Conservation (phyloP, 1,284 basidiomycete species). For the Acaromyces ingoldii region DNA sequence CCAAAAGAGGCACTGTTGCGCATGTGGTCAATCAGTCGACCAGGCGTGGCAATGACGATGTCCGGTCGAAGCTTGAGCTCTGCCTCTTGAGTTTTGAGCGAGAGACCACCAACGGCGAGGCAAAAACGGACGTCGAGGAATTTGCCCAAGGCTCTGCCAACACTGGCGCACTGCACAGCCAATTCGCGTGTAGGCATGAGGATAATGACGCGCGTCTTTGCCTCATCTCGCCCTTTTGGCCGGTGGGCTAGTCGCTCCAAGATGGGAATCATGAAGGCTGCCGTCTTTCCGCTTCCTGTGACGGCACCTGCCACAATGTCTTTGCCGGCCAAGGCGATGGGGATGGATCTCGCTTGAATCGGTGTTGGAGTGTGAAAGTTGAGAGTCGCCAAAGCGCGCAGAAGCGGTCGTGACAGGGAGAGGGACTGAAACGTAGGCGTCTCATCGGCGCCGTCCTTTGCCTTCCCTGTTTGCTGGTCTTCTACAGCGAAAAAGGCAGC, state of each 20-base stretch:
- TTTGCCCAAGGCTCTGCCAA: slow-evolving; percentile 74
- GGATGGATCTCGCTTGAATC: slow-evolving; percentile 87
- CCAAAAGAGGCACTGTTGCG: slow-evolving; percentile 91
- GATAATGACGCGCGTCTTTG: slow-evolving; percentile 84
- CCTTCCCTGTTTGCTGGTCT: slow-evolving; percentile 1
- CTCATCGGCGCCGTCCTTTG: slow-evolving; percentile 10
- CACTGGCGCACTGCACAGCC: slow-evolving; percentile 88
- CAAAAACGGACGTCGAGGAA: slow-evolving; percentile 69
- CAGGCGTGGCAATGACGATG: slow-evolving; percentile 88
- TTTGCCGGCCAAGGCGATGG: slow-evolving; percentile 84
- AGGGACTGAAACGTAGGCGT: slow-evolving; percentile 67
- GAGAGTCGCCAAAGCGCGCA: slow-evolving; percentile 77
- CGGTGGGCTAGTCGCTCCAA: slow-evolving; percentile 68
- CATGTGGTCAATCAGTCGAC: slow-evolving; percentile 91
- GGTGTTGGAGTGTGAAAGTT: slow-evolving; percentile 83
- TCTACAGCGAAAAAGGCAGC: slow-evolving; percentile 47
- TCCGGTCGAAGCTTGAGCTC: slow-evolving; percentile 80
- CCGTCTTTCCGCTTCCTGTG: slow-evolving; percentile 94
- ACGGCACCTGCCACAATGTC: slow-evolving; percentile 92
- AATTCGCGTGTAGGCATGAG: slow-evolving; percentile 90
- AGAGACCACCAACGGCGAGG: slow-evolving; percentile 60
- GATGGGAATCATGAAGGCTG: slow-evolving; percentile 90
- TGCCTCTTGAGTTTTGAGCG: slow-evolving; percentile 81
- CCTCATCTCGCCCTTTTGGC: slow-evolving; percentile 9
- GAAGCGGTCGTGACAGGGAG: slow-evolving; percentile 81